Evolutionary conservation across 345 rosid genomes (phyloP), one percentile per base, ranked within the genome.

Genomic region (Orychophragmus violaceus): DNA sequence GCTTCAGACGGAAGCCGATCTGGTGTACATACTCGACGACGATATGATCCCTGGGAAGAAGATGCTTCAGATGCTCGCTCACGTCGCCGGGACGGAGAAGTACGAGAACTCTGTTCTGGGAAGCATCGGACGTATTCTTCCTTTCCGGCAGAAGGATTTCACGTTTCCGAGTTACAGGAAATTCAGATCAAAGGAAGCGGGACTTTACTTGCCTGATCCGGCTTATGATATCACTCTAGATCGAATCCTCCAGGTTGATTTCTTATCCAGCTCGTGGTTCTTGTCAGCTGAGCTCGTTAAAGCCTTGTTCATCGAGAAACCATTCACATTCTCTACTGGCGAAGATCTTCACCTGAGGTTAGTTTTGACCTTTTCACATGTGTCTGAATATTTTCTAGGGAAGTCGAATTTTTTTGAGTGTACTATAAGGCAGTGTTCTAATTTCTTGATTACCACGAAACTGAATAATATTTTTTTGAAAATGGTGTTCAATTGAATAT

Each of bases 341-440:
- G 99, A 94, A 82, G 99, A 94, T 86, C 93, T 94, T 54, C 99
- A 94, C 70, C 82, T 94, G 8, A 94, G 99, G 99, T 88, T 28
- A 66, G 59, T 30, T 56, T 49, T 27, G 54, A 18, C 29, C 37
- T 49, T 22, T 12, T 22, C 53, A 48, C 29, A 0, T 48, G 23
- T 33, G 13, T 33, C 37, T 28, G 69, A 9, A 11, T 2, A 14
- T 22, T 59, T 48, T 5, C 19, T 33, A 3, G 33, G 57, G 45
- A 14, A 23, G 5, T 29, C 6, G 21, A 37, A 39, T 19, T 23
- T 19, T 23, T 8, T 62, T 45, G 51, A 46, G 59, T 71, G 59
- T 16, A 48, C 1, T 21, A 27, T 22, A 72, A 35, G 76, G 64
- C n/a, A 56, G 19, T 19, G 64, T 52, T 45, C 25, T 45, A 19